Base-by-base conservation (phyloP, 106 monocot species). In the Chionographis japonica region DNA sequence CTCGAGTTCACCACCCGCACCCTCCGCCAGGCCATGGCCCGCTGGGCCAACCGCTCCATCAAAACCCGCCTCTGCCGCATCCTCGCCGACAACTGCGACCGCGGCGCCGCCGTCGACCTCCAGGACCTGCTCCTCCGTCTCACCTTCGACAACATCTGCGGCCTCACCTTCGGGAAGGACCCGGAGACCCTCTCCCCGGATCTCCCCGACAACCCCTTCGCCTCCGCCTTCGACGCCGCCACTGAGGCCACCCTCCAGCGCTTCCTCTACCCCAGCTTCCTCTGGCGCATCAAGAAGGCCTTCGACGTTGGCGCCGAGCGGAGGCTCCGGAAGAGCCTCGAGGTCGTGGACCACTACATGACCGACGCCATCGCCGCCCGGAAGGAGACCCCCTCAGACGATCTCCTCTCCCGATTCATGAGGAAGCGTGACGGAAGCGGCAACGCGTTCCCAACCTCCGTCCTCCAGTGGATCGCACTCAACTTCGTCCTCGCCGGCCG, bases 1-100 rank as follows among this genome's bases (percentile, higher is more conserved):
- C 84, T 93, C 20, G 93, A 93, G 79, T 93, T 93, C 83, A 93
- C 93, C 35, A 93, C 93, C 39, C 71, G 93, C 36, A 93, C 88
- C 2, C 83, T 93, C 39, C 83, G 93, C 8, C 85, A 86, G 60
- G 93, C 93, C 50, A 93, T 93, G 93, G 72, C 85, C 12, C 60
- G 89, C 4, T 93, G 93, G 93, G 82, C 86, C 17, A 87, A 82
- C 63, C 74, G 80, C 9, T 53, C 77, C 4, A 90, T 86, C 68
- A 90, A 80, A 69, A 53, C 59, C 50, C 78, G 94, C 5, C 77
- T 94, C 3, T 86, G 86, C 79, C 68, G 67, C 68, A 94, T 94
- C 36, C 69, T 94, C 9, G 80, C 69, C 37, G 79, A 77, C 19
- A 72, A 73, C 66, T 78, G 72, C 38, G 54, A 51, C 19, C 16